Percentiles rank a stretch among this genome's conserved stretches.
Conservation (phyloP, 1,284 basidiomycete genomes). For the Microbotryum lychnidis-dioicae region DNA sequence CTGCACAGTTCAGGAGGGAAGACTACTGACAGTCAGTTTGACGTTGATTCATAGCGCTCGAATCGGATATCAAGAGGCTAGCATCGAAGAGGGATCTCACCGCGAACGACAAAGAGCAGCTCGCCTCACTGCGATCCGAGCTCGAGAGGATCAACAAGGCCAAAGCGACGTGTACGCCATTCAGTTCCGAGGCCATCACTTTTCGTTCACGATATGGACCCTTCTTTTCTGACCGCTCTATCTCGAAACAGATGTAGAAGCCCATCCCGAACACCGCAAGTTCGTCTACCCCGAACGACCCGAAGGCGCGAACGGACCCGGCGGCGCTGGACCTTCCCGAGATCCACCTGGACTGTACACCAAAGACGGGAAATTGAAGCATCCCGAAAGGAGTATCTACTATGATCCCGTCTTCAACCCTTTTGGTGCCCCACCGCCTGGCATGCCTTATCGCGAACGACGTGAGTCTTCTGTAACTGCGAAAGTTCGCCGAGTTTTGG, state of each 20-base stretch:
- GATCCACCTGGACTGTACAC: slow-evolving; percentile 22
- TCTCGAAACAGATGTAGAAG: slow-evolving; percentile 52
- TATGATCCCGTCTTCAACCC: slow-evolving; percentile 91
- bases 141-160: slow-evolving; percentile 67
- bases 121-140: slow-evolving; percentile 64
- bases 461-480: slow-evolving; percentile 14
- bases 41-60: slow-evolving; percentile 14
- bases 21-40: no score
- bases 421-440: slow-evolving; percentile 88
- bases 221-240: neutral
- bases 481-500: neutral
- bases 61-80: slow-evolving; percentile 31
- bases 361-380: slow-evolving; percentile 23
- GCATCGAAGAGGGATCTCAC: slow-evolving; percentile 29
- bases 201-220: neutral
- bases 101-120: slow-evolving; percentile 42
- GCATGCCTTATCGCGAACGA: slow-evolving; percentile 84
- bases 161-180: slow-evolving; percentile 60
- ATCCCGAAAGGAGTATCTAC: slow-evolving; percentile 60
- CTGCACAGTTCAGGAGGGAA: neutral
- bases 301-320: neutral
- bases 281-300: slow-evolving; percentile 28
- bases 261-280: slow-evolving; percentile 55
- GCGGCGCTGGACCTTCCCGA: neutral
- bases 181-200: no score